Evolutionary conservation across 1,284 basidiomycete genomes (phyloP), one percentile per base, ranked within the genome.

Genomic region (Tilletia setariae): DNA sequence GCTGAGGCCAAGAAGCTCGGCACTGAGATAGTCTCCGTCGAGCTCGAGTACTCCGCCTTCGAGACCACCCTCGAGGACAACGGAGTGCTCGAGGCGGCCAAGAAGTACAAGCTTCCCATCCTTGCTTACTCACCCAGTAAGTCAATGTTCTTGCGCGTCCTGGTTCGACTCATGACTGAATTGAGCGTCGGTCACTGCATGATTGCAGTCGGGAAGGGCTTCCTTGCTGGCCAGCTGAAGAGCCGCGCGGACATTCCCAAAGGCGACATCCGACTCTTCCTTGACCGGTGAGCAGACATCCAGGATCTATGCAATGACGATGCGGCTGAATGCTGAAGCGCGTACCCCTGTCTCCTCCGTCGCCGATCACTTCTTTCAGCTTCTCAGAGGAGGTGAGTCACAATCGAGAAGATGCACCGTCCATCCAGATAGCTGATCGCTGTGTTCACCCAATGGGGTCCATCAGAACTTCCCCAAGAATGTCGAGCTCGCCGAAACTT

Each of bases 41-140:
- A 90, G 80, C 83, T 89, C 40, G 89, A 90, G 79, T 87, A 87
- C 77, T 88, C 87, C 2, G 88, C 89, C 0, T 89, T 88, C 83
- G 85, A 85, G 19, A 84, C 81, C 43, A 83, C 84, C 63, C 84
- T 84, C 25, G 85, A 86, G 68, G 78, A 83, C 61, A 78, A 82
- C 62, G 84, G 83, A 16, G 84, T 83, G 21, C 64, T 84, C 63
- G 72, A 73, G 0, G 83, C 76, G 25, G 84, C 82, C 73, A 83
- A 84, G 40, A 85, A 87, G 68, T 83, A 87, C 19, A 83, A 84
- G 1, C 83, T 87, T 46, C 83, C 88, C n/a, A 84, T 90, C 62
- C 83, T 89, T 13, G 88, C 88, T 2, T 90, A 90, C 77, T 86
- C 86, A 0, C 76, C 76, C 9, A 19, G 43, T 44, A 19, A 44